phyloP scores from a whole-genome alignment of 345 rosid species.

The Cardamine occulta region DNA sequence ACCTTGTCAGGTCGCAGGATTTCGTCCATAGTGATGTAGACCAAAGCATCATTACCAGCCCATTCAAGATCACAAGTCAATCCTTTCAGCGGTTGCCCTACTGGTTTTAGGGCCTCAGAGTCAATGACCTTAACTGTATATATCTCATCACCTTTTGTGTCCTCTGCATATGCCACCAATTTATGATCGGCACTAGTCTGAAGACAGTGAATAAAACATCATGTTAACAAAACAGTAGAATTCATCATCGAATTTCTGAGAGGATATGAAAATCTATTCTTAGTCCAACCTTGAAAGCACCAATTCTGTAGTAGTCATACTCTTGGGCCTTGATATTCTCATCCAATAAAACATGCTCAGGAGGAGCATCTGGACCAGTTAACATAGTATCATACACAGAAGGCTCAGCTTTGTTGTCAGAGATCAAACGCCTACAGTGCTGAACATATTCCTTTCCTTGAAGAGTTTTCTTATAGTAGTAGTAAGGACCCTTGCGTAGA shows the following conservation, averaged over 20 bases:
- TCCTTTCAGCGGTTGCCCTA: constrained; percentile 62
- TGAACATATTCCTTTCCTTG: constrained; percentile 90
- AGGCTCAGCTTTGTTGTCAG: constrained; percentile 46
- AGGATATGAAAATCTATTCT: not conserved
- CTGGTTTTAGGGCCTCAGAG: constrained; percentile 53
- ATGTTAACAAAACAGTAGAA: not conserved
- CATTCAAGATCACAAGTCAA: constrained; percentile 64
- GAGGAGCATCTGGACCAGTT: constrained; percentile 72
- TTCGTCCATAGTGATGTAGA: constrained; percentile 83
- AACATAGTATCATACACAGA: constrained; percentile 79
- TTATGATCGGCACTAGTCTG: constrained; percentile 81
- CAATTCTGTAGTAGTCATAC: constrained; percentile 60
- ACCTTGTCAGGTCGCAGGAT: constrained; percentile 91
- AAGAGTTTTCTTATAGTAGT: constrained; percentile 69
- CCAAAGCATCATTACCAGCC: constrained; percentile 84
- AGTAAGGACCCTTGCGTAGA: constrained; percentile 64
- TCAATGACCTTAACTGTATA: constrained; percentile 67
- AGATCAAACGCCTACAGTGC: constrained; percentile 63
- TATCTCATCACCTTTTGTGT: constrained; percentile 84
- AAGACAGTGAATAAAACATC: constrained; percentile 11
- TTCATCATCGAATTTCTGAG: no score
- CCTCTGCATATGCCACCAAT: constrained; percentile 87
- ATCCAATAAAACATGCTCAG: constrained; percentile 83
- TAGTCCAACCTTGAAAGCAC: constrained; percentile 61
- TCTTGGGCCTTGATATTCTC: constrained; percentile 77